Percentiles rank a stretch among this genome's conserved stretches.
phyloP scores from a whole-genome alignment of 306 rosid species.

The Heteromeles arbutifolia region DNA sequence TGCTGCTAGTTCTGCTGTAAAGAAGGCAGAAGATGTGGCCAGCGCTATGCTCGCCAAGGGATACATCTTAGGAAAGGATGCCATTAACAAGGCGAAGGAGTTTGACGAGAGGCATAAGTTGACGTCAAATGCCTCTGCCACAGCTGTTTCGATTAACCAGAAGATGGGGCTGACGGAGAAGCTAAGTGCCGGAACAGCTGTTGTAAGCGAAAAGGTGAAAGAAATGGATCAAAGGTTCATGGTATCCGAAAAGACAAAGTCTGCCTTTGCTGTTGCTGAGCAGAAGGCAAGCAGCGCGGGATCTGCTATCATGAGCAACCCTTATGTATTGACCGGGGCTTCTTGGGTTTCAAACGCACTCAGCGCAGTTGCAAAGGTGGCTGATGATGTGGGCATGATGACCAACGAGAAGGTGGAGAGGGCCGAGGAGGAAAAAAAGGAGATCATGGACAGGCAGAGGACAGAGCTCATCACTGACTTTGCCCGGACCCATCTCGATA shows the following conservation, averaged over 20 bases:
- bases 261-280: slow-evolving; percentile 57
- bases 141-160: slow-evolving; percentile 55
- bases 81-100: slow-evolving; percentile 57
- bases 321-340: slow-evolving; percentile 47
- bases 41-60: slow-evolving; percentile 83
- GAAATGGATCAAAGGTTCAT: slow-evolving; percentile 55
- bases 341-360: slow-evolving; percentile 56
- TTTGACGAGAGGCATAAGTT: slow-evolving; percentile 64
- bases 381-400: slow-evolving; percentile 49
- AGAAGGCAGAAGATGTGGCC: slow-evolving; percentile 68
- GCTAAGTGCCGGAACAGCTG: slow-evolving; percentile 49
- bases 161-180: slow-evolving; percentile 54
- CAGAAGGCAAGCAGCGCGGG: slow-evolving; percentile 79
- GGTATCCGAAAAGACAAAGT: slow-evolving; percentile 58
- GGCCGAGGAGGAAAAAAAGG: slow-evolving; percentile 54
- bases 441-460: slow-evolving; percentile 28
- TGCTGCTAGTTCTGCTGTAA: slow-evolving; percentile 27
- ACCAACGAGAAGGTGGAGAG: slow-evolving; percentile 63
- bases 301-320: slow-evolving; percentile 57
- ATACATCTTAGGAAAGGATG: slow-evolving; percentile 68
- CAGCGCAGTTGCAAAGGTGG: slow-evolving; percentile 51
- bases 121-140: slow-evolving; percentile 62
- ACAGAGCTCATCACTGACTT: slow-evolving; percentile 33
- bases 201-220: slow-evolving; percentile 54
- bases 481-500: slow-evolving; percentile 39